Evolutionary conservation across 1,139 yeast species (phyloP), one percentile per base, ranked within the genome.

Genomic region (Hyphopichia fennica): DNA sequence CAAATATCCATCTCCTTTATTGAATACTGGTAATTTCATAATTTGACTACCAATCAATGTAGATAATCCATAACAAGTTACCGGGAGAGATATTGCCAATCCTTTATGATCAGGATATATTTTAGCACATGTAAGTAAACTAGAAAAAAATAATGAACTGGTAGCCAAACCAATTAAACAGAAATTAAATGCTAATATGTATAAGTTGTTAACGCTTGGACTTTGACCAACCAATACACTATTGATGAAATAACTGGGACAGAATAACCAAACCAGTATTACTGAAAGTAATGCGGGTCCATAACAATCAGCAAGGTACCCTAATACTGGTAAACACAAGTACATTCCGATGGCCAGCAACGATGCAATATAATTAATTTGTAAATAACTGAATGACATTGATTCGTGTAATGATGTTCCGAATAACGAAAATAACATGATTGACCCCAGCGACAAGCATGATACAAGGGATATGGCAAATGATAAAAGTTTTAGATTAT

Each of bases 61-160:
- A 9, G 95, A 84, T 23, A 89, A 59, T 1, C 98, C 98, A 62
- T 86, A 90, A 48, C 87, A 84, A 1, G 95, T 81, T 3, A 93
- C 91, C 0, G 98, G 98, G 31, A 87, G 75, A 37, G 96, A 85
- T 37, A 93, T 89, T 33, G 96, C 87, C 46, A 91, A 65, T 2
- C 96, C 87, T 46, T 87, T 86, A 38, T 73, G 74, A 30, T 80
- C 69, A 0, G 96, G 95, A 54, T 81, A 87, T 20, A 89, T 77
- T 51, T 84, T 82, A 2, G 96, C 95, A 64, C 96, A 88, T 1
- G 95, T 86, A 29, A 90, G 71, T 46, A 90, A 68, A 37, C 90
- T 80, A 46, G 88, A 77, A 56, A 90, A 86, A 62, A 86, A 90
- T 36, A 88, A 69, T 4, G 95, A 74, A 4, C 95, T 84, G 0